Conservation (phyloP, 805 yeast genomes). For the Suhomyces prunicola region DNA sequence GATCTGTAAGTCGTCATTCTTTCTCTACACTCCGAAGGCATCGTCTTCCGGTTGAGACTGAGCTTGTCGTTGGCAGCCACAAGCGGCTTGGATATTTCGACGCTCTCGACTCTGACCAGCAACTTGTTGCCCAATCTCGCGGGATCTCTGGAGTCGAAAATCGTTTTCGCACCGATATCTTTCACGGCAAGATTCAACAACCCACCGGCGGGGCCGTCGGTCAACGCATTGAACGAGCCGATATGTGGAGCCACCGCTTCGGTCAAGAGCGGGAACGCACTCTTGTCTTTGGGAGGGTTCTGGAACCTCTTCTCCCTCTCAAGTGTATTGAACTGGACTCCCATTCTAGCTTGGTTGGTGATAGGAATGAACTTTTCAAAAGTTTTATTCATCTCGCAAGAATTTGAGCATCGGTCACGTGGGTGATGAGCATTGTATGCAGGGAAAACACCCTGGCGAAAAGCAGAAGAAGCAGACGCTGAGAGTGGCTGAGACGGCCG, state of each 20-base stretch:
- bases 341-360: constrained; percentile 21
- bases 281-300: constrained; percentile 84
- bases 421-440: constrained; percentile 1
- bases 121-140: constrained; percentile 81
- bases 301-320: constrained; percentile 83
- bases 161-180: constrained; percentile 83
- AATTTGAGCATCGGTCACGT: constrained; percentile 6
- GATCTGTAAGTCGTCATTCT: constrained; percentile 81
- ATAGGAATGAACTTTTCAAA: not conserved
- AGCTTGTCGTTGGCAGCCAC: constrained; percentile 69
- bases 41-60: constrained; percentile 72
- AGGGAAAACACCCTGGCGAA: too few relatives aligned
- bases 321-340: constrained; percentile 71
- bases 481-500: too few relatives aligned
- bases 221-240: constrained; percentile 92
- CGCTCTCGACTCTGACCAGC: constrained; percentile 80
- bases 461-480: too few relatives aligned
- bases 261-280: constrained; percentile 74
- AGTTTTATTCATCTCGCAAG: constrained; percentile 1
- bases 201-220: constrained; percentile 86
- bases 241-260: constrained; percentile 95
- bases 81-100: constrained; percentile 80
- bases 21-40: constrained; percentile 84
- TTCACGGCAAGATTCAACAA: constrained; percentile 77
- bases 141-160: constrained; percentile 75